Evolutionary conservation across 495 filamentous ascomycete species (phyloP).

Genomic region (Astrocystis sublimbata): DNA sequence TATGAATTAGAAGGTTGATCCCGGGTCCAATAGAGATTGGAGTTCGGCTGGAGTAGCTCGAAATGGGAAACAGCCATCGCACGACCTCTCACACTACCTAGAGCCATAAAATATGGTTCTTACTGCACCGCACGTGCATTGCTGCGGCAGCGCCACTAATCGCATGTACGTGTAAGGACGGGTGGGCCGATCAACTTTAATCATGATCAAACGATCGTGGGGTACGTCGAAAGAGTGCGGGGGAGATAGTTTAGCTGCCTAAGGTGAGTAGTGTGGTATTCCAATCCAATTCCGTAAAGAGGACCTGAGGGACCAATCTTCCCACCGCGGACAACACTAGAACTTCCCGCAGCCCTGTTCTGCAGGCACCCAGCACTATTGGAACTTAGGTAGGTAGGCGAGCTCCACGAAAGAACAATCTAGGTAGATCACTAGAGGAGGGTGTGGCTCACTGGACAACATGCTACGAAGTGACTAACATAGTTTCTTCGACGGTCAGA

Average conservation of each 20-base stretch:
- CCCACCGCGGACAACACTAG: too few relatives aligned
- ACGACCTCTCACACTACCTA: not conserved
- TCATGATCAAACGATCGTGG: not conserved
- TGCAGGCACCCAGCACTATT: not conserved
- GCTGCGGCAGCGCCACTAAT: not conserved
- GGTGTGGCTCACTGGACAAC: not conserved
- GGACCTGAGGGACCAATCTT: too few relatives aligned
- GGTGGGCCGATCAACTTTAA: not conserved
- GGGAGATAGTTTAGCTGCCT: too few relatives aligned
- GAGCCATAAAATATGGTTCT: not conserved
- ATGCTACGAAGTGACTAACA: not conserved
- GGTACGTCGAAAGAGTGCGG: constrained; percentile 9
- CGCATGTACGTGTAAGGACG: too few relatives aligned
- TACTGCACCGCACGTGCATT: constrained; percentile 2
- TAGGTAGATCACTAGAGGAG: not conserved
- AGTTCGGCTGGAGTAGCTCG: too few relatives aligned
- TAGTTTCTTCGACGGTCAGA: not conserved
- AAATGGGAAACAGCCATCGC: too few relatives aligned
- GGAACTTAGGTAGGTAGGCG: not conserved
- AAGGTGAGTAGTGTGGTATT: too few relatives aligned
- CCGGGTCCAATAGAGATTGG: too few relatives aligned
- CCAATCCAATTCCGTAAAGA: too few relatives aligned
- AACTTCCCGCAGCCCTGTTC: not conserved
- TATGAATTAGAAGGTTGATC: too few relatives aligned
- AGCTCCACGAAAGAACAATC: not conserved